Evolutionary conservation across 1,139 yeast genomes (phyloP).

Genomic region (Hansenula anomala): DNA sequence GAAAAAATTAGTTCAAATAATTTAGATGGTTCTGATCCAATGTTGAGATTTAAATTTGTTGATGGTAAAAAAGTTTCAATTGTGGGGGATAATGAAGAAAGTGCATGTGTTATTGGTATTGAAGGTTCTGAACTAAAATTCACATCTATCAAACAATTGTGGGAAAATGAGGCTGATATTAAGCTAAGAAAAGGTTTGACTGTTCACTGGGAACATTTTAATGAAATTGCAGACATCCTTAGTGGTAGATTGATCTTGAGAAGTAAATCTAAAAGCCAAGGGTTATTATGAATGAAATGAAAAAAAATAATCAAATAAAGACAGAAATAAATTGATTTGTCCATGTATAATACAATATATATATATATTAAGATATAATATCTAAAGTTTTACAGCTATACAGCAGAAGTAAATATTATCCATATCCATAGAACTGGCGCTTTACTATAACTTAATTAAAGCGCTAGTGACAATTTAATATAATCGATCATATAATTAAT

Average conservation of each 20-base stretch:
- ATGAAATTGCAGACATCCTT: conserved; percentile 56
- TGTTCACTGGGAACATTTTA: conserved; percentile 64
- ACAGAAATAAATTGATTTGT: too few species aligned
- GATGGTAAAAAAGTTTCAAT: conserved; percentile 35
- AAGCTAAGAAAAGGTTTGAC: conserved; percentile 59
- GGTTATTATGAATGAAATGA: too few species aligned
- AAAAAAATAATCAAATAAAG: too few species aligned
- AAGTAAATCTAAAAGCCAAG: conserved; percentile 19
- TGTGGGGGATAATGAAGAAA: conserved; percentile 32
- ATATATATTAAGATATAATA: too few species aligned
- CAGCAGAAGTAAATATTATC: too few species aligned
- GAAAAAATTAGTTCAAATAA: conserved; percentile 20
- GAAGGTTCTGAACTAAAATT: conserved; percentile 60
- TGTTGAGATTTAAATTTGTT: conserved; percentile 36
- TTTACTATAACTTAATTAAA: too few species aligned
- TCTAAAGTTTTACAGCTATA: too few species aligned
- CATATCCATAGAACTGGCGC: too few species aligned
- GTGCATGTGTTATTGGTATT: conserved; percentile 66
- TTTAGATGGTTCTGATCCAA: conserved; percentile 26
- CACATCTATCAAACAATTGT: conserved; percentile 48
- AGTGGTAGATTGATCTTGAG: conserved; percentile 60
- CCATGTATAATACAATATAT: too few species aligned
- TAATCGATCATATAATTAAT: too few species aligned
- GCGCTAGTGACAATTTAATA: too few species aligned
- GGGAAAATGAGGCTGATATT: conserved; percentile 56